Base-by-base conservation (phyloP, 768 basidiomycete species). In the Rhizopogon vulgaris region DNA sequence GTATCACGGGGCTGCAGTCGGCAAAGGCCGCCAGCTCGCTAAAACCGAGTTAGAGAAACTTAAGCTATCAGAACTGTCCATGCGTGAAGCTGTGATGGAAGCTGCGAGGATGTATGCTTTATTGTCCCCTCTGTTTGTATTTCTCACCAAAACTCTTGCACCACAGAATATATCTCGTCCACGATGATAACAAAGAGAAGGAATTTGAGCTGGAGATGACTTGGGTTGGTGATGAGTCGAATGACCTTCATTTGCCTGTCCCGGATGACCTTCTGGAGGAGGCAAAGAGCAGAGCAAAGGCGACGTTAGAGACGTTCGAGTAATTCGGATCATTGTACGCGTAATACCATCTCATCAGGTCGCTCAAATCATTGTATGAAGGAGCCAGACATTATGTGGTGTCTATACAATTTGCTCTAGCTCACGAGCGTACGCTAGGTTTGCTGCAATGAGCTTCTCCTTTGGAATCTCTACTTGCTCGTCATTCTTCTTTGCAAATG, bases 41-140 rank as follows among this genome's bases (percentile, higher is more conserved):
- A 98, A 97, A 78, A 98, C 95, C 7, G 96, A 98, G 69, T 71
- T 99, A 45, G 96, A 99, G 73, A 99, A 99, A 70, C 83, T 98
- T 56, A 87, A 94, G 57, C 74, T 95, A 34, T 72, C 85, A 6
- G 88, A 90, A 57, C 69, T 98, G 48, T 80, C 89, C 2, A 80
- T 79, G 51, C 78, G 85, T 54, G 85, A 99, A 65, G 96, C 94
- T 17, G 90, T 95, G 22, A 74, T 83, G 57, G 94, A 97, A 64
- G 93, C 94, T 12, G 95, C 96, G 5, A 78, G 94, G 70, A 98
- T 99, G 95, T 97, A 65, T 58, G 90, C 74, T 18, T 14, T 41
- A 22, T 24, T 24, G 4, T 15, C 14, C 32, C 14, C 22, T 27
- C 36, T 51, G 34, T 6, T 51, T 37, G 14, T 18, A 37, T 27